These are phyloP conservation scores for Linnemannia hyalina DNA, from an alignment of 192 early-diverging fungal genomes.

Conservation along the genomic window DNA sequence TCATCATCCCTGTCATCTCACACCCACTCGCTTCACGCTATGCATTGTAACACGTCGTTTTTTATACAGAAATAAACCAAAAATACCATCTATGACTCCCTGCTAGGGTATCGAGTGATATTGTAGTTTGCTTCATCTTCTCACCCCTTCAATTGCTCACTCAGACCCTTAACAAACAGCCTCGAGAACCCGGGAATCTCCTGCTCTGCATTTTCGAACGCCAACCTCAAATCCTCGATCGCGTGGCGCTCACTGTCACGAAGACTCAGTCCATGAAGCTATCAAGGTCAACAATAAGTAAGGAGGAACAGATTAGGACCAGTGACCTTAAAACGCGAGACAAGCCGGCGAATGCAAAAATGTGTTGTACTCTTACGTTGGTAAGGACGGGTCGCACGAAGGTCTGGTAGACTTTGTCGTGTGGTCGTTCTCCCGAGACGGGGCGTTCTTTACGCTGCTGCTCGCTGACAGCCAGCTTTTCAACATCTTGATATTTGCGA, in stretches of 20 bases:
- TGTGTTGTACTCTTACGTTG: conserved; percentile 14
- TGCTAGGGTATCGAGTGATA: neutral
- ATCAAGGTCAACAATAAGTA: neutral
- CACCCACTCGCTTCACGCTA: neutral
- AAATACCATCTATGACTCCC: neutral
- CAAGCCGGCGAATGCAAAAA: neutral
- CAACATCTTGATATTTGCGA: conserved; percentile 17
- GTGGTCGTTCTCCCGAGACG: conserved; percentile 4
- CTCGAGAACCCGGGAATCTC: conserved; percentile 50
- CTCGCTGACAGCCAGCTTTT: conserved; percentile 26
- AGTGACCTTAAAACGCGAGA: neutral
- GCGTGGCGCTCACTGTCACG: conserved; percentile 40
- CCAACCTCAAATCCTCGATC: conserved; percentile 40
- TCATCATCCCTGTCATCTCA: neutral
- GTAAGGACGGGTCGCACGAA: conserved; percentile 46
- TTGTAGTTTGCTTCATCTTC: neutral
- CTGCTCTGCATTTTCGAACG: conserved; percentile 50
- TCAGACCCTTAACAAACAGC: conserved; percentile 45
- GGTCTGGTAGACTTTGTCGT: conserved; percentile 52
- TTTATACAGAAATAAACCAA: neutral
- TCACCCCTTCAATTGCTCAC: conserved; percentile 51
- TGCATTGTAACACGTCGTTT: neutral
- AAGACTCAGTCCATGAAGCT: conserved; percentile 43
- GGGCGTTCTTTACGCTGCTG: conserved; percentile 26
- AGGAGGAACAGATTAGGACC: neutral